Base-by-base conservation (phyloP, 495 filamentous ascomycete species). In the Tuber microsphaerosporum region DNA sequence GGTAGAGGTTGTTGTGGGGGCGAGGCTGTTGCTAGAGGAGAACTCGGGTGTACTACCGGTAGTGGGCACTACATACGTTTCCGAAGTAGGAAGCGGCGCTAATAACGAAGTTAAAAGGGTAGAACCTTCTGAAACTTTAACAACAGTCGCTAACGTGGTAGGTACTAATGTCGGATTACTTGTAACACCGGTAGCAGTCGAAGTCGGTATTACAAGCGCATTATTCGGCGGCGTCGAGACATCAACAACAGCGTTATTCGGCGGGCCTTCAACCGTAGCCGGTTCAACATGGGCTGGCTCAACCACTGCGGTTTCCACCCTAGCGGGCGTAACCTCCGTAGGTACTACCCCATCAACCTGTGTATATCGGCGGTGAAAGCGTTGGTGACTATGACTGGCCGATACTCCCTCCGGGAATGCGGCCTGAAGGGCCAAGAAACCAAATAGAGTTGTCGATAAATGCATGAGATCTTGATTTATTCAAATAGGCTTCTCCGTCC, bases 251-350 rank as follows among this genome's bases (percentile, higher is more conserved):
- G 76, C 73, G 34, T 73, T 17, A 39, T 73, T 45, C 22, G 75
- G 77, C 12, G 77, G 76, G 0, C 76, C 77, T 46, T 78, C 72
- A 2, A 79, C 77, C 9, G 70, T 71, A 51, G 69, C 45, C 37
- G 48, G 42, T 20, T 39, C 71, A 39, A 22, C 41, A 12, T 48
- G 9, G 12, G 51, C n/a, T n/a, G 41, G 22, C 2, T 43, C 75
- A 34, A 72, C 73, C 22, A 69, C 39, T 2, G 69, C 48, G 26
- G 75, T 70, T 16, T 61, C 51, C n/a, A 61, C 26, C 2, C 5
- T 16, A 3, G 56, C 14, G 26, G 31, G 56, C 12, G 12, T 65
- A 34, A 65, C 56, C 26, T 16, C 56, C 31, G 16, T 12, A 65
- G 56, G 56, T 8, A 17, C 56, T 19, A 34, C 5, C 56, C 56